Base-by-base conservation (phyloP, 371 early-diverging fungal genomes). In the Mortierella sp. region DNA sequence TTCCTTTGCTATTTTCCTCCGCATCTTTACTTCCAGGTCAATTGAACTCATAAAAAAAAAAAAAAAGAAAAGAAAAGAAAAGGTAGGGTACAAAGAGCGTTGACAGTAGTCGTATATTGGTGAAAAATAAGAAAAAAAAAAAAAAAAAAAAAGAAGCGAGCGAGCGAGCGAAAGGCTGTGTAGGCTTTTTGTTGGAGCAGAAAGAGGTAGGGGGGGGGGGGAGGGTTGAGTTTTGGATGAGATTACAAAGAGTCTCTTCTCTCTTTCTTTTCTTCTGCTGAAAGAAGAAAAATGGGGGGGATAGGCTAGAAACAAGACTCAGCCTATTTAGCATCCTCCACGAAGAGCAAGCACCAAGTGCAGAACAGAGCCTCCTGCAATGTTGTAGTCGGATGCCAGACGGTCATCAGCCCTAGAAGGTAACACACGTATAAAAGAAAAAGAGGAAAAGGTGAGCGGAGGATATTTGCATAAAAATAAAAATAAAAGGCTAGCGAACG, bases 261-360 rank as follows among this genome's bases (percentile, higher is more conserved):
- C n/a, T n/a, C n/a, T n/a, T n/a, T n/a, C n/a, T n/a, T n/a, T n/a
- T n/a, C n/a, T n/a, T n/a, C n/a, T n/a, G n/a, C n/a, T n/a, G n/a
- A n/a, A n/a, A n/a, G n/a, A n/a, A n/a, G n/a, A n/a, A n/a, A n/a
- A n/a, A n/a, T n/a, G n/a, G n/a, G n/a, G n/a, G n/a, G n/a, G n/a
- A n/a, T n/a, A n/a, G n/a, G n/a, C n/a, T n/a, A n/a, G n/a, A n/a
- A n/a, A n/a, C n/a, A n/a, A n/a, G n/a, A n/a, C n/a, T n/a, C n/a
- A n/a, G n/a, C n/a, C n/a, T n/a, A n/a, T n/a, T 70, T 70, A 70
- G 57, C 75, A 75, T 44, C 99, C 99, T 60, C 99, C 99, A 83
- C 99, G 95, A 62, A 99, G 91, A 29, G 99, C 97, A 70, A 99
- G 87, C 15, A 99, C 99, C 84, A 99, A 89, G 83, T 99, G 99